phyloP scores from a whole-genome alignment of 2,329 filamentous ascomycete genomes.

The Xylaria sp. region DNA sequence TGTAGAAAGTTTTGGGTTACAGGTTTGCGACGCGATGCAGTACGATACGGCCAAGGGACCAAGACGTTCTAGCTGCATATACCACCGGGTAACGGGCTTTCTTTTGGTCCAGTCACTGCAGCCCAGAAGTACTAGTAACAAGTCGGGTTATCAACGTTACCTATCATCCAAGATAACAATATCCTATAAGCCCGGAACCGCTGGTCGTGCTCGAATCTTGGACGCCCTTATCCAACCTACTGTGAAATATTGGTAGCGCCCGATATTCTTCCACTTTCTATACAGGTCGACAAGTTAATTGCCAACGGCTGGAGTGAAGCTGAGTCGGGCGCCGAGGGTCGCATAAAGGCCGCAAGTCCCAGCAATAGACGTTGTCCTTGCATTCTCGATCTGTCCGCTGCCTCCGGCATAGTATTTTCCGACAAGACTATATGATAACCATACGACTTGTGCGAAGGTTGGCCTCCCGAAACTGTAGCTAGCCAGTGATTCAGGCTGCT shows the following conservation, averaged over 20 bases:
- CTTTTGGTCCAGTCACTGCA: conserved; percentile 6
- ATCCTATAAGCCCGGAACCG: neutral
- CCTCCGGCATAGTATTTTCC: conserved; percentile 1
- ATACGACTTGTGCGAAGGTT: neutral
- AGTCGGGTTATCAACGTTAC: neutral
- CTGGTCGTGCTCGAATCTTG: conserved; percentile 10
- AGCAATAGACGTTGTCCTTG: conserved; percentile 26
- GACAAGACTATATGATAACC: neutral
- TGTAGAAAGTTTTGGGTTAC: neutral
- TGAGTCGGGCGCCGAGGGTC: conserved; percentile 39
- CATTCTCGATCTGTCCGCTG: neutral
- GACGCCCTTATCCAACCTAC: neutral
- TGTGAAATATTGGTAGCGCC: neutral
- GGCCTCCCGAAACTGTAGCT: too few relatives aligned
- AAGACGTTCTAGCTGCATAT: conserved; percentile 9
- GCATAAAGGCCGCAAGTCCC: conserved; percentile 38
- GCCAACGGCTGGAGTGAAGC: conserved; percentile 19
- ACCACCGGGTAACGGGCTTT: neutral
- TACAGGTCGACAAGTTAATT: conserved; percentile 9
- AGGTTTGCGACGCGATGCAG: conserved; percentile 18
- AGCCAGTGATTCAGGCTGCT: too few relatives aligned
- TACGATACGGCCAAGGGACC: conserved; percentile 8
- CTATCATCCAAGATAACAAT: neutral
- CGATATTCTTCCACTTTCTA: conserved; percentile 4
- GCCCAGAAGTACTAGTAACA: conserved; percentile 18